A percentile compares a stretch with the other conserved stretches of the same genome.
Conservation (phyloP, 257 asterid species). For the Solanum commersonii region DNA sequence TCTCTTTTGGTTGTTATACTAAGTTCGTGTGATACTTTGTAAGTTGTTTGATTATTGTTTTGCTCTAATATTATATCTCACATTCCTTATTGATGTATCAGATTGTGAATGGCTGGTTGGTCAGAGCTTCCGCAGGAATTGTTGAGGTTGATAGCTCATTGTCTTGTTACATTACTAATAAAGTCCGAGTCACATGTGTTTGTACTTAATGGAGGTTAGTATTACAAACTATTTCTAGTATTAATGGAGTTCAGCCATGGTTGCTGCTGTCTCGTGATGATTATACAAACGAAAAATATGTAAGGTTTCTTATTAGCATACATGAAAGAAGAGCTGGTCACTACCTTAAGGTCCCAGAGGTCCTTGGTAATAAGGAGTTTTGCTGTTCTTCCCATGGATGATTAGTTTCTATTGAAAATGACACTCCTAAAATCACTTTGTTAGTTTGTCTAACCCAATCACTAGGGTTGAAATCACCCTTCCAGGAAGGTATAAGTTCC, state of each 20-base stretch:
- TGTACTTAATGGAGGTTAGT: neutral
- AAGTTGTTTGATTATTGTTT: neutral
- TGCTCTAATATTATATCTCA: neutral
- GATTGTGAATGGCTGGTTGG: neutral
- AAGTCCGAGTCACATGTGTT: neutral
- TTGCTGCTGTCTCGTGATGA: neutral
- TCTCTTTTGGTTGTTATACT: neutral
- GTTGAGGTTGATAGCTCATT: neutral
- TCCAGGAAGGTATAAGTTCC: neutral
- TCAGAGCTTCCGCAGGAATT: neutral
- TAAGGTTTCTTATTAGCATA: neutral
- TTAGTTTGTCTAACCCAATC: neutral
- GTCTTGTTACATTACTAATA: neutral
- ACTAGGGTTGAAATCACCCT: neutral
- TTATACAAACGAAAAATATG: neutral
- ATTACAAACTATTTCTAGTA: neutral
- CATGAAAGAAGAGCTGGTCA: neutral
- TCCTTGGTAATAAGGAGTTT: neutral
- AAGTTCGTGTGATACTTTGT: neutral
- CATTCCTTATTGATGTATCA: neutral
- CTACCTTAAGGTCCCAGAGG: too few species aligned
- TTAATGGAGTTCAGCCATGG: neutral
- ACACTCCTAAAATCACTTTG: neutral
- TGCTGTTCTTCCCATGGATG: neutral
- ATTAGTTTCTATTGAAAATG: neutral